Percentiles rank a stretch among this genome's conserved stretches.
phyloP scores from a whole-genome alignment of 805 yeast genomes.

The Wickerhamomyces hampshirensis region DNA sequence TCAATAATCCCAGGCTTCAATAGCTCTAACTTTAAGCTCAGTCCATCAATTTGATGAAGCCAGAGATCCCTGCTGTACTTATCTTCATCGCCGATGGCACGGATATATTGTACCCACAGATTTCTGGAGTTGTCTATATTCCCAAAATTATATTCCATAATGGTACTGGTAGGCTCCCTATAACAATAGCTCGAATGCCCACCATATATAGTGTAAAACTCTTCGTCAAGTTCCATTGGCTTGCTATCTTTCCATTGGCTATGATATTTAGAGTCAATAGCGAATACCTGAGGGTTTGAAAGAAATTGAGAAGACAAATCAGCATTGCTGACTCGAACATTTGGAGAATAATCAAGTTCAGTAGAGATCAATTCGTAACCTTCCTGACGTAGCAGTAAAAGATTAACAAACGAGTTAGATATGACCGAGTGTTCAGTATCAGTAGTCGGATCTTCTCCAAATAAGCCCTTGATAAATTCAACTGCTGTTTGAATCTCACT shows the following conservation, averaged over 20 bases:
- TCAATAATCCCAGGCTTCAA: conserved; percentile 38
- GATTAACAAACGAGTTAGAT: not conserved
- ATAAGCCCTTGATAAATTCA: conserved; percentile 5
- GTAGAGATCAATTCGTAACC: not conserved
- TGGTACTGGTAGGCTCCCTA: conserved; percentile 10
- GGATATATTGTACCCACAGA: not conserved
- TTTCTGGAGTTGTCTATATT: conserved; percentile 2
- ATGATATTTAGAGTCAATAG: conserved; percentile 15
- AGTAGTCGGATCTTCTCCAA: conserved; percentile 1
- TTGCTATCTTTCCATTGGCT: conserved; percentile 7
- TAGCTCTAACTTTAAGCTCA: conserved; percentile 44
- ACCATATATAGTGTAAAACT: conserved; percentile 12
- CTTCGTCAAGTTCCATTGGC: conserved; percentile 9
- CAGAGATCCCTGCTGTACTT: conserved; percentile 5
- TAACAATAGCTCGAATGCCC: conserved; percentile 4
- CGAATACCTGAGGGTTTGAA: conserved; percentile 5
- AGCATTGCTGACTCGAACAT: conserved; percentile 1
- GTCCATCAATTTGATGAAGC: conserved; percentile 30
- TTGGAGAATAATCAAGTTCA: conserved; percentile 6
- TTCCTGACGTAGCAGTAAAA: not conserved
- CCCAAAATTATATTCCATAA: conserved; percentile 15
- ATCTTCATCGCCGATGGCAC: not conserved
- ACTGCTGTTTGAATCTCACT: conserved; percentile 6
- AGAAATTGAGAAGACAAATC: conserved; percentile 11
- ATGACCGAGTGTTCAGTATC: not conserved